Conservation (phyloP, 345 rosid genomes). For the Iberis pinnata region DNA sequence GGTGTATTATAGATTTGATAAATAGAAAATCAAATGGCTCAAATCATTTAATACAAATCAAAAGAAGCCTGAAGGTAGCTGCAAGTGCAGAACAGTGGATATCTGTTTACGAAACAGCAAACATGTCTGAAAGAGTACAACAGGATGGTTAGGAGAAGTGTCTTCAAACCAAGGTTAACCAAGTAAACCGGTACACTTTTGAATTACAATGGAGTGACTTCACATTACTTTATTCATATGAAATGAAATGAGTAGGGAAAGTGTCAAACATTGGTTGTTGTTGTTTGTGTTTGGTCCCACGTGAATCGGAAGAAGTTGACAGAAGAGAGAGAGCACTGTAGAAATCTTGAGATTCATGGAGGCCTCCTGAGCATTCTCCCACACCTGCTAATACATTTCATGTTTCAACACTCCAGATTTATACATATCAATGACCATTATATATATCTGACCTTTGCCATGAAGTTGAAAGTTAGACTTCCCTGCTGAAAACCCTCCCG, state of each 20-base stretch:
- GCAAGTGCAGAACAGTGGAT: too few relatives aligned
- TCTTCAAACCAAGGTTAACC: too few relatives aligned
- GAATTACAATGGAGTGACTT: conserved; percentile 11
- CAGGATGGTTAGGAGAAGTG: too few relatives aligned
- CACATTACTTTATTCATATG: not conserved
- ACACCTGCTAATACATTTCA: conserved; percentile 36
- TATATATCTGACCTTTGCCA: conserved; percentile 23
- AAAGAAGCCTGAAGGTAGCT: too few relatives aligned
- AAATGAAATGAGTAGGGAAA: conserved; percentile 23
- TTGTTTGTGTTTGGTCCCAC: conserved; percentile 34
- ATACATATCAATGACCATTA: too few relatives aligned
- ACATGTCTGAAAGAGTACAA: too few relatives aligned
- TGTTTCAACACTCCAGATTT: not conserved
- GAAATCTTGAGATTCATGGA: conserved; percentile 54
- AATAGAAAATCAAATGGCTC: too few relatives aligned
- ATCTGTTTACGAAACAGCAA: too few relatives aligned
- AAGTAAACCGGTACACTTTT: too few relatives aligned
- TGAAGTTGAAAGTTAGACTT: conserved; percentile 20
- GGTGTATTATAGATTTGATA: too few relatives aligned
- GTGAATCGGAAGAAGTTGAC: conserved; percentile 67
- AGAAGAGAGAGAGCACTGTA: conserved; percentile 99
- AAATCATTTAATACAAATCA: too few relatives aligned
- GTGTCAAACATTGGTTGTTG: conserved; percentile 20
- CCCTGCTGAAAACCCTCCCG: conserved; percentile 32
- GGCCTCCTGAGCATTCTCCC: conserved; percentile 45